Evolutionary conservation across 148 eudicot genomes (phyloP).

Genomic region (Oxyria digyna): DNA sequence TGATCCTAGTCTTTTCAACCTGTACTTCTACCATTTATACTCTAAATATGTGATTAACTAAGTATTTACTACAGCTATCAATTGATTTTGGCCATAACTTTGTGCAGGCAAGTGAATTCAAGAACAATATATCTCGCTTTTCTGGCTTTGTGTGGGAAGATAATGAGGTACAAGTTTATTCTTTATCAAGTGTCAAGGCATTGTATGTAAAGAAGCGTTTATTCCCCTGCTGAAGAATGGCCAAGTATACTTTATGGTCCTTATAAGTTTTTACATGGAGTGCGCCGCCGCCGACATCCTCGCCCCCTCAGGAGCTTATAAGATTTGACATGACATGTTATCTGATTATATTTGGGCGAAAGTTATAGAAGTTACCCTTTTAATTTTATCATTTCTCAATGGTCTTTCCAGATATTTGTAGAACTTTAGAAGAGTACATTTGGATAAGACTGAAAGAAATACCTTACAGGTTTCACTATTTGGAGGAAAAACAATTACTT

Average conservation of each 20-base stretch:
- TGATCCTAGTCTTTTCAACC: not conserved
- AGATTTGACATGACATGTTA: not conserved
- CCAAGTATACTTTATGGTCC: not conserved
- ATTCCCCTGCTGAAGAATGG: not conserved
- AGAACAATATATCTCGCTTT: constrained; percentile 67
- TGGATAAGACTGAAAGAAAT: not conserved
- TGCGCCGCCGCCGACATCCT: no score
- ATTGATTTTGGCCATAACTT: not conserved
- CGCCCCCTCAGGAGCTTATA: no score
- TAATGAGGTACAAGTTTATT: constrained; percentile 51
- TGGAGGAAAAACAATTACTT: not conserved
- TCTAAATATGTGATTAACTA: not conserved
- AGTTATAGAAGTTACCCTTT: not conserved
- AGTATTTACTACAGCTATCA: not conserved
- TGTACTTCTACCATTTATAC: not conserved
- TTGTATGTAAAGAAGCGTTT: not conserved
- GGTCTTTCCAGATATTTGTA: not conserved
- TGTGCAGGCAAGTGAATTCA: constrained; percentile 67
- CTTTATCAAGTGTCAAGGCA: not conserved
- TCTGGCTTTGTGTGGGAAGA: constrained; percentile 91
- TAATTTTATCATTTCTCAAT: not conserved
- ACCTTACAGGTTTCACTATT: not conserved
- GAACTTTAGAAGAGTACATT: not conserved
- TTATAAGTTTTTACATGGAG: not conserved
- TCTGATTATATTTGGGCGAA: not conserved